Percentiles rank a stretch among this genome's conserved stretches.
These are phyloP conservation scores for Leishmania martiniquensis DNA, from an alignment of 208 protist genomes.

Conservation along the genomic window DNA sequence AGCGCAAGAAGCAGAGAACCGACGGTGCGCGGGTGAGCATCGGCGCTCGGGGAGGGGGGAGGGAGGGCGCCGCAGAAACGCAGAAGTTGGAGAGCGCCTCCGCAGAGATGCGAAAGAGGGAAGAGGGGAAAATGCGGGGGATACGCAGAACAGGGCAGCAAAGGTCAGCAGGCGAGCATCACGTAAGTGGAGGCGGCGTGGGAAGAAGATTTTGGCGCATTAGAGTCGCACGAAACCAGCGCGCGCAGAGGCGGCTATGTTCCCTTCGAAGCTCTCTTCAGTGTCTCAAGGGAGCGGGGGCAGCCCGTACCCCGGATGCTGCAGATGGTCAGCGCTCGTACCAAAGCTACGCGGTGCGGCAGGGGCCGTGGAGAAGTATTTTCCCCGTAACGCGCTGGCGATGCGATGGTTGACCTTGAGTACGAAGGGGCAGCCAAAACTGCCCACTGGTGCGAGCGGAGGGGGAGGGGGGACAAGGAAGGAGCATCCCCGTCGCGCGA, in stretches of 20 bases:
- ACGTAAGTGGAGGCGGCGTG: not conserved
- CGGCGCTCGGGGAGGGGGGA: no score
- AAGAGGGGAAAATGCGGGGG: no score
- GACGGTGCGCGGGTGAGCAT: not conserved
- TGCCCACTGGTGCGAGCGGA: not conserved
- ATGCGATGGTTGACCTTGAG: not conserved
- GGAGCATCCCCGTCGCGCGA: not conserved
- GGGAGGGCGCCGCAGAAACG: not conserved
- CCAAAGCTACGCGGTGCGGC: not conserved
- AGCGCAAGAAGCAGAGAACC: not conserved
- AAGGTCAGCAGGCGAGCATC: not conserved
- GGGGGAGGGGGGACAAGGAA: not conserved
- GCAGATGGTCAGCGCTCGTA: not conserved
- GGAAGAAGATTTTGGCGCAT: not conserved
- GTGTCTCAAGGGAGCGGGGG: not conserved
- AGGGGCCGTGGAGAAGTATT: not conserved
- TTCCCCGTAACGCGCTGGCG: not conserved
- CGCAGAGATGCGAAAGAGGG: not conserved
- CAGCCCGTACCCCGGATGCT: not conserved
- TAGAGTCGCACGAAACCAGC: not conserved
- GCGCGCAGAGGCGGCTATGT: no score
- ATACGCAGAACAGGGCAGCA: not conserved
- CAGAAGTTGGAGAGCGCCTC: not conserved
- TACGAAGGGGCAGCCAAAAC: not conserved
- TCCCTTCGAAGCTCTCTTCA: no score